Base-by-base conservation (phyloP, 768 basidiomycete species). In the Lactarius quietus region DNA sequence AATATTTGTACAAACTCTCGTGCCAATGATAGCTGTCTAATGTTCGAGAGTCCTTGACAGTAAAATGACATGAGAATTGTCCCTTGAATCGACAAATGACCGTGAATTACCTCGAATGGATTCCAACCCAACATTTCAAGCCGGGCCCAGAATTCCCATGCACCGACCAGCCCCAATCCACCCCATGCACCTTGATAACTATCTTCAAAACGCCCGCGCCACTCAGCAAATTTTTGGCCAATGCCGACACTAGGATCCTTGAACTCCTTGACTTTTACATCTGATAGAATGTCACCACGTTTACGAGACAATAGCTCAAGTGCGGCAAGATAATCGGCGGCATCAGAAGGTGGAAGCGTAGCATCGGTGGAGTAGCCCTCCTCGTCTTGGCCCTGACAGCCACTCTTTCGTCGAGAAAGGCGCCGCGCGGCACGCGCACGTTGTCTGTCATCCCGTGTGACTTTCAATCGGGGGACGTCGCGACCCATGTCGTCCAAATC, bases 61-160 rank as follows among this genome's bases (percentile, higher is more conserved):
- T 61, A 39, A 36, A 62, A 57, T 71, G 35, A 72, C 58, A 28
- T 48, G 23, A 31, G 43, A 36, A 48, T 20, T 52, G 1, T 35
- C 35, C 33, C 41, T 38, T 61, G 41, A 31, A 20, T 52, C 33
- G 38, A 29, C 23, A 53, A 43, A 29, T 59, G 43, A 38, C 15
- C 17, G 58, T 18, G 9, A 77, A 82, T 68, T 71, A 90, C 93
- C 78, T 90, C 83, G 28, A 95, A 80, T 54, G 90, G 92, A 73
- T 94, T 86, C 95, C 95, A 97, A 4, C 88, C 90, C 14, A 93
- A 77, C 68, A 88, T 81, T 77, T 98, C 95, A 63, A 93, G 78
- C 62, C 93, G 80, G n/a, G 86, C 86, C 92, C 93, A 95, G 74
- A 95, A 96, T 75, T 95, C 94, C 93, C 94, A 96, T 56, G 92